Evolutionary conservation across 2,329 filamentous ascomycete species (phyloP).

Genomic region (Calonectria leucothoes): DNA sequence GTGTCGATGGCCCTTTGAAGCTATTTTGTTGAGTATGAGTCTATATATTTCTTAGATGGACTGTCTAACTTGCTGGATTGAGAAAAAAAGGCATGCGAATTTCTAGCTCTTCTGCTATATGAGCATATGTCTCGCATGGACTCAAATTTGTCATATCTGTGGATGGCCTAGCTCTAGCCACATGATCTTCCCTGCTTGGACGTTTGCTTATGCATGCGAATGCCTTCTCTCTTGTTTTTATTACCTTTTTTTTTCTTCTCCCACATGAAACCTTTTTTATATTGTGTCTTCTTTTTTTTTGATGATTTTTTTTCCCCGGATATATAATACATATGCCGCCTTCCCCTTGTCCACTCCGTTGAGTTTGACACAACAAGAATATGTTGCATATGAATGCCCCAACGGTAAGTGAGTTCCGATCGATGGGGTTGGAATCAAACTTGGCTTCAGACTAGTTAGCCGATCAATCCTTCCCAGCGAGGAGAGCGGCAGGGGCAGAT

Average conservation of each 20-base stretch:
- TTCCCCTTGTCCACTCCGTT: background rate
- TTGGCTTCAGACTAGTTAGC: slow-evolving; percentile 13
- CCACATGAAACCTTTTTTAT: background rate
- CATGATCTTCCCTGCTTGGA: background rate
- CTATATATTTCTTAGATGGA: background rate
- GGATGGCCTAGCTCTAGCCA: background rate
- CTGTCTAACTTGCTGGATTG: background rate
- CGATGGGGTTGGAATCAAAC: slow-evolving; percentile 1
- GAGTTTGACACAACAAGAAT: background rate
- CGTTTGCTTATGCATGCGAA: background rate
- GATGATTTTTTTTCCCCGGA: too few species aligned
- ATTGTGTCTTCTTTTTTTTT: too few species aligned
- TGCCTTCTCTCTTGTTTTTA: too few species aligned
- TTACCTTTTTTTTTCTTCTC: background rate
- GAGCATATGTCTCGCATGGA: background rate
- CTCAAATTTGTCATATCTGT: background rate
- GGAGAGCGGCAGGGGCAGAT: slow-evolving; percentile 10
- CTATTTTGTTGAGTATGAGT: background rate
- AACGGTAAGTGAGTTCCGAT: background rate
- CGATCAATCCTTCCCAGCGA: background rate
- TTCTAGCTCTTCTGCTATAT: background rate
- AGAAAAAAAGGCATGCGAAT: background rate
- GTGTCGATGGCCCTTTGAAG: background rate
- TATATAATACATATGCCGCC: too few species aligned
- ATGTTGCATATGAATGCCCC: background rate